Conservation (phyloP, 1,284 basidiomycete genomes). For the Agaricales sp. region DNA sequence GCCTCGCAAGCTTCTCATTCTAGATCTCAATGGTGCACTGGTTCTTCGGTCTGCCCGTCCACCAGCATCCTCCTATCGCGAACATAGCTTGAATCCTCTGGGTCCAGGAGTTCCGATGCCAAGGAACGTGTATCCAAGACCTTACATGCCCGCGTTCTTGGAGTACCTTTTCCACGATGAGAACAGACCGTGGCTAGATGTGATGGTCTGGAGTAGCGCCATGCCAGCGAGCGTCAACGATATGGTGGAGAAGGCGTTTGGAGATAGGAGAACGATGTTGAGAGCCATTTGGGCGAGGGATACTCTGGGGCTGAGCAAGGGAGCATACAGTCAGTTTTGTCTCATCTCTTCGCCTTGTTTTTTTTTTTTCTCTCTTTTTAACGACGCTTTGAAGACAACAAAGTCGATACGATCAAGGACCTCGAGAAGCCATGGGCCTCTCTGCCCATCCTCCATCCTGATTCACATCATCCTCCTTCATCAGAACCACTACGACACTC, state of each 20-base stretch:
- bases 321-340: slow-evolving; percentile 49
- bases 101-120: slow-evolving; percentile 13
- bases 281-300: slow-evolving; percentile 72
- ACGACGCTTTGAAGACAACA: not conserved
- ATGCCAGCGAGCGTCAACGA: slow-evolving; percentile 69
- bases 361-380: not conserved
- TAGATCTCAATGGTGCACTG: no score
- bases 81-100: slow-evolving; percentile 3
- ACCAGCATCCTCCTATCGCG: not conserved
- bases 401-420: slow-evolving; percentile 61
- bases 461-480: slow-evolving; percentile 6
- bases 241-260: slow-evolving; percentile 58
- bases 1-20: not conserved
- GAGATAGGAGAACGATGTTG: slow-evolving; percentile 29
- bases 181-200: slow-evolving; percentile 57
- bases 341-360: slow-evolving; percentile 5
- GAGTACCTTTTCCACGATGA: slow-evolving; percentile 50
- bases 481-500: slow-evolving; percentile 31
- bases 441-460: slow-evolving; percentile 20
- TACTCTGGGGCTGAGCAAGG: slow-evolving; percentile 50
- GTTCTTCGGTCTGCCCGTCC: slow-evolving; percentile 48
- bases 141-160: slow-evolving; percentile 58
- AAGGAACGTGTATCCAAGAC: slow-evolving; percentile 41
- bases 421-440: slow-evolving; percentile 64
- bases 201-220: slow-evolving; percentile 84